phyloP scores from a whole-genome alignment of 768 basidiomycete genomes.

The Lentinula detonsa region DNA sequence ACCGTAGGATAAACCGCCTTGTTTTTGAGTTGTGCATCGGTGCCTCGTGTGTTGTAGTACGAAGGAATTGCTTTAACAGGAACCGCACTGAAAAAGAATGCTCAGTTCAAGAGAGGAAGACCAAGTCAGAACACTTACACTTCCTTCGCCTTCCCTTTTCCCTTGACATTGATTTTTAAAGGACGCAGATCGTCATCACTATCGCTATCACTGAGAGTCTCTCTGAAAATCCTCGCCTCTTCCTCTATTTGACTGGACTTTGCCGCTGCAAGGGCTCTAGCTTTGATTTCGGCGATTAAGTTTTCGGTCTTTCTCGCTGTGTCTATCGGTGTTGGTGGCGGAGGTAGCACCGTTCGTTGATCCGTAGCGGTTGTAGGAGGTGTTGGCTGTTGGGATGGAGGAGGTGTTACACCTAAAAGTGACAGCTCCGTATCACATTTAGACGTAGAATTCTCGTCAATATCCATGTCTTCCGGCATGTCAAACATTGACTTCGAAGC shows the following conservation, averaged over 20 bases:
- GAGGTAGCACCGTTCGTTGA: background rate
- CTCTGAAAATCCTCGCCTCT: conserved; percentile 22
- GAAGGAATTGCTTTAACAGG: background rate
- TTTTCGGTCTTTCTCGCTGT: conserved; percentile 40
- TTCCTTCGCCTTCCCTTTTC: conserved; percentile 7
- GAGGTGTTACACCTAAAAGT: background rate
- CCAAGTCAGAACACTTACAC: background rate
- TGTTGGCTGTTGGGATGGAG: conserved; percentile 7
- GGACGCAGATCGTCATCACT: conserved; percentile 7
- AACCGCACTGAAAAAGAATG: background rate
- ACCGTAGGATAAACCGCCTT: background rate
- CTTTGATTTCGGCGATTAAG: conserved; percentile 62
- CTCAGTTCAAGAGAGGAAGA: background rate
- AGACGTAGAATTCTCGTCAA: background rate
- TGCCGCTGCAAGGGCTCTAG: conserved; percentile 44
- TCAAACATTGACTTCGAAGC: conserved; percentile 8
- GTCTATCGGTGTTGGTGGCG: conserved; percentile 20
- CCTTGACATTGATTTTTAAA: conserved; percentile 9
- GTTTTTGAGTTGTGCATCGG: background rate
- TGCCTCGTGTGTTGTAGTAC: background rate
- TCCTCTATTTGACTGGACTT: conserved; percentile 36
- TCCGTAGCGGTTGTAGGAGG: conserved; percentile 1
- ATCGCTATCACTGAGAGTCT: conserved; percentile 6
- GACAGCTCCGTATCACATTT: background rate
- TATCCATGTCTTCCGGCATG: conserved; percentile 8